Evolutionary conservation across 192 early-diverging fungal genomes (phyloP).

Genomic region (Coemansia furcata): DNA sequence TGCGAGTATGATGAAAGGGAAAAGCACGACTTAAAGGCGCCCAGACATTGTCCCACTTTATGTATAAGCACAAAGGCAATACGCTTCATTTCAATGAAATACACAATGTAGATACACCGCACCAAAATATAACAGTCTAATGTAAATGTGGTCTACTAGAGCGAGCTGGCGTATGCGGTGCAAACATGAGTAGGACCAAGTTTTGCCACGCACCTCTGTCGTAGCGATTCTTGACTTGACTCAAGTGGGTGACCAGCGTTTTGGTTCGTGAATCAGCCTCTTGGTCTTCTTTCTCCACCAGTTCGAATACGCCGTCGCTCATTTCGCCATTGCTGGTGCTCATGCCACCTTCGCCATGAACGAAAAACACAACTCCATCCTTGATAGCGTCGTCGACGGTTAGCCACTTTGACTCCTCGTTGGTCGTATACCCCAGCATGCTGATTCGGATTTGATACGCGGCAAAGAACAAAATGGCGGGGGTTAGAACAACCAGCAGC

Average conservation of each 20-base stretch:
- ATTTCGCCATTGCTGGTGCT: background rate
- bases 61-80: background rate
- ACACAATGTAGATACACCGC: background rate
- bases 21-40: too few species aligned
- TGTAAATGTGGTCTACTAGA: background rate
- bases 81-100: background rate
- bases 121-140: background rate
- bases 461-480: conserved; percentile 34
- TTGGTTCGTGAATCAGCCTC: conserved; percentile 18
- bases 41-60: background rate
- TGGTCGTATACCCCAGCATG: conserved; percentile 45
- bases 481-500: conserved; percentile 36
- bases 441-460: conserved; percentile 48
- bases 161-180: conserved; percentile 5
- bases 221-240: conserved; percentile 45
- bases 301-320: conserved; percentile 1
- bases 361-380: conserved; percentile 43
- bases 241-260: conserved; percentile 22
- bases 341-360: background rate
- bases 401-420: conserved; percentile 52
- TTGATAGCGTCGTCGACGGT: conserved; percentile 38
- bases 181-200: conserved; percentile 23
- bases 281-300: conserved; percentile 50
- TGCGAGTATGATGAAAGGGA: background rate
- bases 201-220: conserved; percentile 43